A percentile compares a stretch with the other conserved stretches of the same genome.
Conservation (phyloP, 139 green algal species). For the Chlorella sp. region DNA sequence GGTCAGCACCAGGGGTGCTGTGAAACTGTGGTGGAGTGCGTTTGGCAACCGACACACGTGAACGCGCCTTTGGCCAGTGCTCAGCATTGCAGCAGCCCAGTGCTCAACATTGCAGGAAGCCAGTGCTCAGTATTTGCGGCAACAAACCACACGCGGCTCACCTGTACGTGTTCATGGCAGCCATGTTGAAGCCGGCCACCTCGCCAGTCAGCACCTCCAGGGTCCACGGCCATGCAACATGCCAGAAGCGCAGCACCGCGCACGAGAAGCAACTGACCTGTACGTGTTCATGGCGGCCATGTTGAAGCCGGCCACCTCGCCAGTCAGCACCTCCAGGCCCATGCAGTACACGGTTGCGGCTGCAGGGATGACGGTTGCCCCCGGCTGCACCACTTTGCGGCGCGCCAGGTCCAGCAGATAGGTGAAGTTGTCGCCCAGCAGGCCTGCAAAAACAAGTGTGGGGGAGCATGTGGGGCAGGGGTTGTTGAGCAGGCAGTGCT, state of each 20-base stretch:
- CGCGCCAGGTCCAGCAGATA: slow-evolving; percentile 64
- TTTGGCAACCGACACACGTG: too few species aligned
- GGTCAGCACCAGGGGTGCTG: too few species aligned
- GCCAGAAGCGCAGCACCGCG: too few species aligned
- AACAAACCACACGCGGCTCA: background rate
- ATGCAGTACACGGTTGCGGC: slow-evolving; percentile 77
- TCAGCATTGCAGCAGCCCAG: too few species aligned
- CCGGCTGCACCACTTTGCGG: slow-evolving; percentile 58
- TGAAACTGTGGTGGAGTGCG: too few species aligned
- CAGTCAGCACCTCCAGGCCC: slow-evolving; percentile 69
- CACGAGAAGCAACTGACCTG: too few species aligned
- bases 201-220: slow-evolving; percentile 60
- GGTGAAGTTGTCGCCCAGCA: slow-evolving; percentile 68
- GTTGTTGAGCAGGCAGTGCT: too few species aligned
- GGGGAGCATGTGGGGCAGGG: background rate
- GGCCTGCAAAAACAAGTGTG: slow-evolving; percentile 26
- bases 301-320: slow-evolving; percentile 61
- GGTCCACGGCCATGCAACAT: too few species aligned
- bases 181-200: slow-evolving; percentile 68
- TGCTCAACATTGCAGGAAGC: too few species aligned
- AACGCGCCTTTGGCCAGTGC: too few species aligned
- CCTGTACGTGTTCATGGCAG: slow-evolving; percentile 75
- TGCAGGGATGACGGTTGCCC: slow-evolving; percentile 61
- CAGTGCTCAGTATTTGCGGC: too few species aligned
- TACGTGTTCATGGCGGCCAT: slow-evolving; percentile 76